phyloP scores from a whole-genome alignment of 1,139 yeast species.

The Suhomyces terraborum region DNA sequence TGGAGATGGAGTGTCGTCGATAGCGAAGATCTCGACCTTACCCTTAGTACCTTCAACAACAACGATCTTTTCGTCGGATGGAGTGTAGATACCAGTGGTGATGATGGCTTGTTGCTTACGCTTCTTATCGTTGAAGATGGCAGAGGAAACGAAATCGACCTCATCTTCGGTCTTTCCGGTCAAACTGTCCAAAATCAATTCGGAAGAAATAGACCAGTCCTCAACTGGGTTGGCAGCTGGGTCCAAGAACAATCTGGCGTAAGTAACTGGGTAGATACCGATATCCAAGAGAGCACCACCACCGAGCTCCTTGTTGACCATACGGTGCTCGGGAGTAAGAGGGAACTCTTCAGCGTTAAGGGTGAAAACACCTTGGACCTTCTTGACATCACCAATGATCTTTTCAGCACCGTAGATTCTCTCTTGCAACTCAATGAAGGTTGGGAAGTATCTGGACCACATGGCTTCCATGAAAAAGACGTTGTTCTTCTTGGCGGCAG shows the following conservation, averaged over 20 bases:
- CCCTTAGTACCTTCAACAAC: conserved; percentile 26
- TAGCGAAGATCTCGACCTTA: conserved; percentile 17
- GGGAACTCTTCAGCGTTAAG: conserved; percentile 31
- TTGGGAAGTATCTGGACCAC: conserved; percentile 67
- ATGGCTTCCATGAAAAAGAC: conserved; percentile 64
- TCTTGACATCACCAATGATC: conserved; percentile 48
- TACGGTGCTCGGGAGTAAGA: conserved; percentile 18
- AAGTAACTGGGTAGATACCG: conserved; percentile 61
- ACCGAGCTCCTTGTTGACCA: conserved; percentile 50
- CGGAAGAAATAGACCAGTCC: conserved; percentile 22
- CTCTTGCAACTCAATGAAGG: conserved; percentile 39
- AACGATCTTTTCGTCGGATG: conserved; percentile 19
- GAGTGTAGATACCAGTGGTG: conserved; percentile 21
- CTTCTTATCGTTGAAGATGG: conserved; percentile 21
- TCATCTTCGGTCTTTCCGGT: conserved; percentile 20
- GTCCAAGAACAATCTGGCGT: conserved; percentile 43
- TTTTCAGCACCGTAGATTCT: conserved; percentile 43
- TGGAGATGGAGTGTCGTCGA: conserved; percentile 23
- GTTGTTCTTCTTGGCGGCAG: conserved; percentile 46
- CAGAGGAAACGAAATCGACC: conserved; percentile 22
- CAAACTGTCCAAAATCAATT: conserved; percentile 22
- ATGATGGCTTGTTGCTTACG: conserved; percentile 25
- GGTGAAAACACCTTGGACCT: conserved; percentile 45
- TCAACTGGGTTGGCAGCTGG: conserved; percentile 22
- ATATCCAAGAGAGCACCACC: conserved; percentile 65